Conservation (phyloP, 345 rosid species). For the Lumnitzera littorea region DNA sequence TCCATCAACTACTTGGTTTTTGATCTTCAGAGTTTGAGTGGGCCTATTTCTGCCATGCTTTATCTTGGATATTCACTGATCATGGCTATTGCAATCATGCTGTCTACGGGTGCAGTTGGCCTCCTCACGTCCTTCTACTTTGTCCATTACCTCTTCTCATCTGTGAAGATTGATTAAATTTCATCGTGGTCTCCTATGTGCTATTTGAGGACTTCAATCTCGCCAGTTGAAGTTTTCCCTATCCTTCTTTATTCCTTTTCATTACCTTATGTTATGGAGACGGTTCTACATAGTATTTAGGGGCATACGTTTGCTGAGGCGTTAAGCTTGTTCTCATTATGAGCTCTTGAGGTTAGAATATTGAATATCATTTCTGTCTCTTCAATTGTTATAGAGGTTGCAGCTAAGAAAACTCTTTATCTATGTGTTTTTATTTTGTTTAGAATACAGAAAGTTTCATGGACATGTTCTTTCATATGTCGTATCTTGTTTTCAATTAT, state of each 20-base stretch:
- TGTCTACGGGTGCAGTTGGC: conserved; percentile 40
- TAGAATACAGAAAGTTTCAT: background rate
- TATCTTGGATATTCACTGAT: conserved; percentile 38
- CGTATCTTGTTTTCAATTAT: background rate
- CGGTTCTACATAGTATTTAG: background rate
- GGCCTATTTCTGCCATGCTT: conserved; percentile 37
- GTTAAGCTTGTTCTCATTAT: background rate
- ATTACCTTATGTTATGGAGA: conserved; percentile 1
- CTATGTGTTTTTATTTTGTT: conserved; percentile 1
- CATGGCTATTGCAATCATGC: conserved; percentile 41
- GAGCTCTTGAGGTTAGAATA: conserved; percentile 3
- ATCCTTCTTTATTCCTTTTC: conserved; percentile 8
- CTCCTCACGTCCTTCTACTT: conserved; percentile 37
- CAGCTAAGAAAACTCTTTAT: conserved; percentile 1
- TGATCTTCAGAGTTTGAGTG: conserved; percentile 40
- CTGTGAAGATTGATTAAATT: conserved; percentile 36
- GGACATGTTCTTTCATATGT: conserved; percentile 4
- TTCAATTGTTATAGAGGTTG: conserved; percentile 3
- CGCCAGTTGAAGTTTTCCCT: conserved; percentile 1
- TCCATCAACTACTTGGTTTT: conserved; percentile 41
- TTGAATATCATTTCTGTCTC: background rate
- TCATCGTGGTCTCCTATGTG: background rate
- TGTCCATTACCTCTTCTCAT: conserved; percentile 43
- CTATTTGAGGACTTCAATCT: conserved; percentile 6
- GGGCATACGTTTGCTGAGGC: background rate